These are phyloP conservation scores for Vaccinium vitisidaea DNA, from an alignment of 148 eudicot genomes.

Conservation along the genomic window DNA sequence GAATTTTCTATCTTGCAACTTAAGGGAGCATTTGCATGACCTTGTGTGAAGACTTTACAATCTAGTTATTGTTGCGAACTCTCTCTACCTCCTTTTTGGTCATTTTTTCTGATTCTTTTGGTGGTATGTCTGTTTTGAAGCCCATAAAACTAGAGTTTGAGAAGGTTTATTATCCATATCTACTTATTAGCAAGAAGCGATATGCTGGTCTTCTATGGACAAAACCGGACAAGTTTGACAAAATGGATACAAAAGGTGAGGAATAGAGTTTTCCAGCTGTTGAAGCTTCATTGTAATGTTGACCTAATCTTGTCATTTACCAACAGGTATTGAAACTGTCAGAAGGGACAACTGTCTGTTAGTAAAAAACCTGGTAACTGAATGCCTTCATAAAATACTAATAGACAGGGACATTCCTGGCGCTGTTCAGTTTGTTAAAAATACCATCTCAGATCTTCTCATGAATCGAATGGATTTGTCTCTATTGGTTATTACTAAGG, in stretches of 20 bases:
- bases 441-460: slow-evolving; percentile 90
- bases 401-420: slow-evolving; percentile 92
- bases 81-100: neutral
- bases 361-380: slow-evolving; percentile 89
- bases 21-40: neutral
- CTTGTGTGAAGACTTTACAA: neutral
- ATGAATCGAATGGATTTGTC: slow-evolving; percentile 98
- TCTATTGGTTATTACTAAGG: slow-evolving; percentile 95
- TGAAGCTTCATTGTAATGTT: slow-evolving; percentile 10
- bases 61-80: neutral
- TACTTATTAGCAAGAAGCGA: slow-evolving; percentile 95
- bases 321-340: slow-evolving; percentile 92
- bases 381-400: slow-evolving; percentile 89
- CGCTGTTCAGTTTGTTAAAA: slow-evolving; percentile 88
- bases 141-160: slow-evolving; percentile 97
- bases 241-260: slow-evolving; percentile 98
- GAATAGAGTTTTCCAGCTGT: neutral
- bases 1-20: slow-evolving; percentile 7
- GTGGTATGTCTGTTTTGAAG: slow-evolving; percentile 37
- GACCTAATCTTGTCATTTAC: slow-evolving; percentile 15
- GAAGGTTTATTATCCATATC: slow-evolving; percentile 93
- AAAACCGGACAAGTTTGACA: slow-evolving; percentile 78
- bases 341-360: slow-evolving; percentile 93
- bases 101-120: slow-evolving; percentile 12
- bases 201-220: slow-evolving; percentile 98